Evolutionary conservation across 73 alveolate species (phyloP).

Genomic region (Tetrahymena thermophila): DNA sequence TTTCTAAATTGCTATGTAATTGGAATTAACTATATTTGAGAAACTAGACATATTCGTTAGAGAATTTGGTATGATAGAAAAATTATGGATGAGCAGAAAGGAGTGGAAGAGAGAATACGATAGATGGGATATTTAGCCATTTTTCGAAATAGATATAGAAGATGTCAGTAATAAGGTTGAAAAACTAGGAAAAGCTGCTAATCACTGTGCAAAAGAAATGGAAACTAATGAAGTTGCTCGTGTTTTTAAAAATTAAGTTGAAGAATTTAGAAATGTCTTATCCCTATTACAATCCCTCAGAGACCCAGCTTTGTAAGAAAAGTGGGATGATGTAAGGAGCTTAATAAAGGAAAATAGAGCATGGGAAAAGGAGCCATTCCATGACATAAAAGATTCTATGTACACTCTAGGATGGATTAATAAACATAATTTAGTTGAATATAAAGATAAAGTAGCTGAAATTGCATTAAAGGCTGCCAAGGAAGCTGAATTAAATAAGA

Average conservation of each 20-base stretch:
- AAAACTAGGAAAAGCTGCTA: slow-evolving; percentile 47
- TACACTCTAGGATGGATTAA: slow-evolving; percentile 33
- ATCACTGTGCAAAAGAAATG: slow-evolving; percentile 48
- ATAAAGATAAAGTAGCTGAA: slow-evolving; percentile 46
- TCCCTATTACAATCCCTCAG: slow-evolving; percentile 59
- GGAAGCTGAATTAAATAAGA: slow-evolving; percentile 41
- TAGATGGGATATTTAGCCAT: slow-evolving; percentile 55
- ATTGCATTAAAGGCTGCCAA: slow-evolving; percentile 46
- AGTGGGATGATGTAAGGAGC: slow-evolving; percentile 37
- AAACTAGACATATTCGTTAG: slow-evolving; percentile 41
- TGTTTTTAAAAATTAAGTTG: slow-evolving; percentile 51
- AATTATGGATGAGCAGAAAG: slow-evolving; percentile 74
- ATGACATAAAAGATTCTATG: slow-evolving; percentile 30
- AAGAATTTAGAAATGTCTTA: slow-evolving; percentile 60
- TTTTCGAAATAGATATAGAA: slow-evolving; percentile 64
- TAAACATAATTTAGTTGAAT: slow-evolving; percentile 11
- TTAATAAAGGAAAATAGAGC: slow-evolving; percentile 5
- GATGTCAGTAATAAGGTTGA: slow-evolving; percentile 59
- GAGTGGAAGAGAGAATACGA: slow-evolving; percentile 56
- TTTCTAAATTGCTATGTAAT: slow-evolving; percentile 28
- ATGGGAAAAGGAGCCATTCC: slow-evolving; percentile 4
- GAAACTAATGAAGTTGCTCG: slow-evolving; percentile 67
- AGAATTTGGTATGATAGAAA: slow-evolving; percentile 60
- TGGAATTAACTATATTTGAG: slow-evolving; percentile 67
- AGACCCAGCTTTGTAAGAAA: slow-evolving; percentile 41